Conservation (phyloP, 768 basidiomycete species). For the Clitopilus passeckerianus region DNA sequence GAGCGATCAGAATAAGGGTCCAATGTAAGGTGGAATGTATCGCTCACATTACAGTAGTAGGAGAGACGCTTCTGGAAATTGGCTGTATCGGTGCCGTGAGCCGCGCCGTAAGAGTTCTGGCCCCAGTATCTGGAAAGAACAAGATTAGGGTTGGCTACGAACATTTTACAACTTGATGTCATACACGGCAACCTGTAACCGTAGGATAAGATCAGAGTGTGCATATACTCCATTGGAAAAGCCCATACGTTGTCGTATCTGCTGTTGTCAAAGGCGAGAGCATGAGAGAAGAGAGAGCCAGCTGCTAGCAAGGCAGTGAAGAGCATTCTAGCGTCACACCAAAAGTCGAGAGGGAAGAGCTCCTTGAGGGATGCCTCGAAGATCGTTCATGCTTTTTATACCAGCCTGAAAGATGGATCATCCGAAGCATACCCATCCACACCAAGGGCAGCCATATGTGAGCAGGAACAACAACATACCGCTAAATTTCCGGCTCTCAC, state of each 20-base stretch:
- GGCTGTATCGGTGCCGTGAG: constrained; percentile 36
- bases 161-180: constrained; percentile 5
- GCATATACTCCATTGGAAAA: constrained; percentile 5
- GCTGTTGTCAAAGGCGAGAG: constrained; percentile 45
- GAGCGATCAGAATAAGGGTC: not conserved
- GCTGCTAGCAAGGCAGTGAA: constrained; percentile 7
- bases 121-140: constrained; percentile 56
- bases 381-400: not conserved
- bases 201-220: constrained; percentile 1
- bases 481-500: not conserved
- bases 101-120: constrained; percentile 70
- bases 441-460: not conserved
- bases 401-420: not conserved
- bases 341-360: not conserved
- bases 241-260: constrained; percentile 57
- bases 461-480: not conserved
- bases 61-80: constrained; percentile 59
- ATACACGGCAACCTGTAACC: constrained; percentile 50
- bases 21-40: not conserved
- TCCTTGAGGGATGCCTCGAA: not conserved
- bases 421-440: not conserved
- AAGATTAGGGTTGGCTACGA: too few relatives aligned
- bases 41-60: constrained; percentile 56
- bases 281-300: constrained; percentile 6
- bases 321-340: constrained; percentile 5